Base-by-base conservation (phyloP, 2,329 filamentous ascomycete species). In the Fusarium secorum region DNA sequence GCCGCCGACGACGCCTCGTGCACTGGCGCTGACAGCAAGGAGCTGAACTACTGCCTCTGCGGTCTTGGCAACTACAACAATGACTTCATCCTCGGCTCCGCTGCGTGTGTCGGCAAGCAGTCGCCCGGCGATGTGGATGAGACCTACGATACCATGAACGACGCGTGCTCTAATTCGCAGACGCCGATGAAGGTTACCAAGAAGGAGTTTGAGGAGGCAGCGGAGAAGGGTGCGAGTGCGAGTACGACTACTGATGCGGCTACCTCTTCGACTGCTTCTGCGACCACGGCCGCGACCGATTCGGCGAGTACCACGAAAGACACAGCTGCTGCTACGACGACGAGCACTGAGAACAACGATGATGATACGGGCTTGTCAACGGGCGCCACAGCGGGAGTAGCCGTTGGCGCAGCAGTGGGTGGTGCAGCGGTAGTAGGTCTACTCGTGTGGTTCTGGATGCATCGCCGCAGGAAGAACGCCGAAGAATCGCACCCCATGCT, bases 11-110 rank as follows among this genome's bases (percentile, higher is more conserved):
- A 64, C 24, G 82, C 81, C 20, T 71, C 76, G 8, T 88, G 86
- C 76, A 77, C 78, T 9, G 83, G 82, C 22, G 73, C 74, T 24
- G 81, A 81, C 1, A 78, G 80, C 5, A 46, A 72, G 0, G 76
- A 81, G 33, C 78, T 87, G 66, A 88, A 88, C 70, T 56, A 74
- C 4, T 88, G 86, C 57, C 79, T 88, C 4, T 88, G 86, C 74
- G 75, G 76, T 13, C 33, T 69, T 22, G 68, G 68, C 15, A 71
- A 54, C 66, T 86, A 88, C 61, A 78, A 80, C 35, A 83, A 83
- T 59, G 78, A 83, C 68, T 88, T 88, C 74, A 78, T 88, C 65
- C 83, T 81, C 24, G 80, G 80, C 36, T 74, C 84, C 4, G 86
- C 86, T 5, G 70, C 67, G 17, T 88, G 86, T 68, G 74, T 88